Evolutionary conservation across 2,329 filamentous ascomycete genomes (phyloP).

Genomic region (Aspergillus sp.): DNA sequence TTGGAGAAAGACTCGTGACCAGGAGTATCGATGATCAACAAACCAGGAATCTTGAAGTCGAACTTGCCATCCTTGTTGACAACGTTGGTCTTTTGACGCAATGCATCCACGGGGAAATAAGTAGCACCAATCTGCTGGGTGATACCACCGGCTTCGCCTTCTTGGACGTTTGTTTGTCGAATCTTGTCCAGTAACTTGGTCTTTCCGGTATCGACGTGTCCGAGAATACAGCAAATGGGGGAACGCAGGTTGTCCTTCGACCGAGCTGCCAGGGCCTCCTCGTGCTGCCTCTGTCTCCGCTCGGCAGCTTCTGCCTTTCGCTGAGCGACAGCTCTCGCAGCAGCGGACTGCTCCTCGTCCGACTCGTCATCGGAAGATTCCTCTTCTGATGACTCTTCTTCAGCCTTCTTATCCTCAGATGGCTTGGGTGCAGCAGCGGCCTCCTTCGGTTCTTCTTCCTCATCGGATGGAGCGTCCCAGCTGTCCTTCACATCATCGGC

Average conservation of each 20-base stretch:
- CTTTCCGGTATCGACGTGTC: conserved; percentile 99
- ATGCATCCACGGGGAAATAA: conserved; percentile 94
- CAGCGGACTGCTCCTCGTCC: conserved; percentile 70
- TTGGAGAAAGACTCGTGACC: conserved; percentile 99
- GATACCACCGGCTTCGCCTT: conserved; percentile 98
- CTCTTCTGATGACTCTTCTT: conserved; percentile 23
- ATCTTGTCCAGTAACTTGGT: conserved; percentile 99
- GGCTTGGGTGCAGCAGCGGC: conserved; percentile 5
- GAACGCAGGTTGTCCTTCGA: conserved; percentile 94
- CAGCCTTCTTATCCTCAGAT: conserved; percentile 17
- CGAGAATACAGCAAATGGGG: conserved; percentile 98
- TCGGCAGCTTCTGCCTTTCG: conserved; percentile 86
- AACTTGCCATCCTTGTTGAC: conserved; percentile 88
- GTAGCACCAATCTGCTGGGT: conserved; percentile 99
- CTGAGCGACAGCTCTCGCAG: conserved; percentile 65
- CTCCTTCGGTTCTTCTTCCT: conserved; percentile 63
- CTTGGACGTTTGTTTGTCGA: conserved; percentile 96
- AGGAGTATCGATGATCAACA: conserved; percentile 94
- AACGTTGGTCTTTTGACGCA: conserved; percentile 86
- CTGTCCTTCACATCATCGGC: conserved; percentile 81
- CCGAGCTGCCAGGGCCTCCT: conserved; percentile 83
- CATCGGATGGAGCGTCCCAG: conserved; percentile 68
- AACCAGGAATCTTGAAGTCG: conserved; percentile 95
- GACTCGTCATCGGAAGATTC: conserved; percentile 49
- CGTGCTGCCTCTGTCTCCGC: conserved; percentile 81